phyloP scores from a whole-genome alignment of 805 yeast genomes.

The Ogataea saltuana region DNA sequence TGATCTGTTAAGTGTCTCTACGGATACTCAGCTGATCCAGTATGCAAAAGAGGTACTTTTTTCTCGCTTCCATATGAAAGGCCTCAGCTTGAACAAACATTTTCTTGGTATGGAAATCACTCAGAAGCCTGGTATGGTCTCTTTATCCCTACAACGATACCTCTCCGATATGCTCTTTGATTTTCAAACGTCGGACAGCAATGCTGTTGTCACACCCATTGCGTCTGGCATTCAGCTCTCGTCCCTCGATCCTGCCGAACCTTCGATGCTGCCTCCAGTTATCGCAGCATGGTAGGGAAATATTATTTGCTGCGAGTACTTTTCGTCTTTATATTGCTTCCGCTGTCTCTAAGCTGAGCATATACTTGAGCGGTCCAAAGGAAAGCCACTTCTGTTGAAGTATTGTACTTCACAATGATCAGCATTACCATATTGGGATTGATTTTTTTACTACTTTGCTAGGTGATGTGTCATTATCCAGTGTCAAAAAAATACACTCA shows the following conservation, averaged over 20 bases:
- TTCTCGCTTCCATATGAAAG: conserved; percentile 7
- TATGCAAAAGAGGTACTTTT: background rate
- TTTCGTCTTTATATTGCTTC: conserved; percentile 3
- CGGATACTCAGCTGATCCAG: background rate
- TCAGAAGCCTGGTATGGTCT: conserved; percentile 3
- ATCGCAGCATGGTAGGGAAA: conserved; percentile 9
- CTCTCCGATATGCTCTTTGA: background rate
- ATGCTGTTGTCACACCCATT: conserved; percentile 1
- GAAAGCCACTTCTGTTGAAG: too few species aligned
- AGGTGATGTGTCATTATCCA: too few species aligned
- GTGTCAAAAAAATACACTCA: too few species aligned
- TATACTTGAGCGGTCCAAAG: background rate
- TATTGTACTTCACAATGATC: too few species aligned
- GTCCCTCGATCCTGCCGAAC: background rate
- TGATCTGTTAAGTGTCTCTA: background rate
- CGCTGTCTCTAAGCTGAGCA: conserved; percentile 1
- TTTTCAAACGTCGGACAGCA: background rate
- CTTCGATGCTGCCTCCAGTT: background rate
- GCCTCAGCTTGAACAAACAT: conserved; percentile 2
- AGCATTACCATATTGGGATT: too few species aligned
- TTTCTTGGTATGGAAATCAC: conserved; percentile 9
- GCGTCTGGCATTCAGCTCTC: background rate
- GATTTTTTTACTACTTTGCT: too few species aligned
- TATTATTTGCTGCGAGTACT: conserved; percentile 7
- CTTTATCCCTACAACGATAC: background rate